Evolutionary conservation across 2,329 filamentous ascomycete species (phyloP), one percentile per base, ranked within the genome.

Genomic region (Pestalotiopsis sp.): DNA sequence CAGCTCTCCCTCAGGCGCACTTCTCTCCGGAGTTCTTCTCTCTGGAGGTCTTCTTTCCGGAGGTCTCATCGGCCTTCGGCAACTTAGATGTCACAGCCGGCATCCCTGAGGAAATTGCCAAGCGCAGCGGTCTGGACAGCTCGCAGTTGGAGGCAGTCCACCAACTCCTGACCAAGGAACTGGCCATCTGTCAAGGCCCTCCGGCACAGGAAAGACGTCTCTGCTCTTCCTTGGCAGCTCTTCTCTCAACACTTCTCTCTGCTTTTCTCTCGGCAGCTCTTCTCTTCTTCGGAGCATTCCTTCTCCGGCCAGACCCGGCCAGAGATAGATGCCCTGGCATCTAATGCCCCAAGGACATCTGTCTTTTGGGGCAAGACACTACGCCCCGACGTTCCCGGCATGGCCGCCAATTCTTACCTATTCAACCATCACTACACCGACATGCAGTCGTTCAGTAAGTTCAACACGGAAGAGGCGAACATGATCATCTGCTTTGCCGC

Each of bases 131-230:
- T 2, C 84, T 97, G 9, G 94, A 97, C 72, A 74, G 78, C 0
- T 94, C 92, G 0, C 94, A 98, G 75, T 84, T 89, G 55, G 77
- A 80, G 3, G 94, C 93, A 0, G 83, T 96, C 0, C 80, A 86
- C 17, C 83, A 88, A 1, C 94, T 97, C 69, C 79, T 96, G 1
- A 91, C 90, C 0, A 91, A 89, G 67, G 86, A 88, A 60, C 75
- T 97, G 1, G 88, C 93, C 0, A 89, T 97, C 40, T 80, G 97
- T 0, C 94, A 97, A 80, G 94, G 94, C 94, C 94, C 10, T 94
- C 94, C 0, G 87, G 87, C 0, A 60, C 58, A 0, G 87, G 86
- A 4, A 98, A 98, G 76, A 98, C 94, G 0, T 91, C 0, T 96
- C 93, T 0, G 88, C 22, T 24, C 22, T 24, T 24, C 22, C 22